These are phyloP conservation scores for Xylariomycetidae sp. DNA, from an alignment of 2,329 filamentous ascomycete genomes.

Conservation along the genomic window DNA sequence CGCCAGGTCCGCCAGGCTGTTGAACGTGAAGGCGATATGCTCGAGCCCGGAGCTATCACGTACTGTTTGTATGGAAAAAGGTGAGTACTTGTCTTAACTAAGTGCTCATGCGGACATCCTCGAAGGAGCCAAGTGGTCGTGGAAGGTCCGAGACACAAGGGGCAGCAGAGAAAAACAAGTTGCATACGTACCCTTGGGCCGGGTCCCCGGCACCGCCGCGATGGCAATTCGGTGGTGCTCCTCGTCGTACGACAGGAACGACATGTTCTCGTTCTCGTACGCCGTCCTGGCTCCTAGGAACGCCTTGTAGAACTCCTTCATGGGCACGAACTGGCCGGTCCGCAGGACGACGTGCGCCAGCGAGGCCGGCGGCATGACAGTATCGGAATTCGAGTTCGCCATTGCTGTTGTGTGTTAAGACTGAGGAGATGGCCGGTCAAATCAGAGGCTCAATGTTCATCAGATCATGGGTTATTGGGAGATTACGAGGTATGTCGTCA, in stretches of 20 bases:
- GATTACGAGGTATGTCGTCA: too few species aligned
- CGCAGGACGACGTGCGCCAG: conserved; percentile 23
- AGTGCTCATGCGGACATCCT: too few species aligned
- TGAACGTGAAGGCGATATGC: conserved; percentile 39
- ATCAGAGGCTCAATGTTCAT: too few species aligned
- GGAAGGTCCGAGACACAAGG: too few species aligned
- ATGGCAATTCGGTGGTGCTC: conserved; percentile 45
- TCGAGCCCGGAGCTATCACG: conserved; percentile 28
- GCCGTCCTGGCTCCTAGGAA: conserved; percentile 30
- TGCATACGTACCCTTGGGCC: too few species aligned
- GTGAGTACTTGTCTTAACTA: too few species aligned
- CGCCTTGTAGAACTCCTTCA: conserved; percentile 32
- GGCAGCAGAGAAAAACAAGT: too few species aligned
- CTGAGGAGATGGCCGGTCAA: too few species aligned
- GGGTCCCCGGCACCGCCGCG: conserved; percentile 19
- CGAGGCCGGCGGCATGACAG: conserved; percentile 15
- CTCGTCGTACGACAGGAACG: conserved; percentile 40
- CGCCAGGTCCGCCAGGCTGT: conserved; percentile 29
- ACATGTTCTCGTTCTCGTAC: conserved; percentile 19
- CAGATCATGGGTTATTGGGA: too few species aligned
- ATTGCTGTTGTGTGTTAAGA: too few species aligned
- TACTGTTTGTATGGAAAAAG: too few species aligned
- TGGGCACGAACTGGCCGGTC: conserved; percentile 20
- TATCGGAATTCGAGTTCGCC: not conserved
- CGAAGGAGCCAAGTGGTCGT: too few species aligned